These are phyloP conservation scores for Paradendryphiella salina DNA, from an alignment of 2,329 filamentous ascomycete species.

Conservation along the genomic window DNA sequence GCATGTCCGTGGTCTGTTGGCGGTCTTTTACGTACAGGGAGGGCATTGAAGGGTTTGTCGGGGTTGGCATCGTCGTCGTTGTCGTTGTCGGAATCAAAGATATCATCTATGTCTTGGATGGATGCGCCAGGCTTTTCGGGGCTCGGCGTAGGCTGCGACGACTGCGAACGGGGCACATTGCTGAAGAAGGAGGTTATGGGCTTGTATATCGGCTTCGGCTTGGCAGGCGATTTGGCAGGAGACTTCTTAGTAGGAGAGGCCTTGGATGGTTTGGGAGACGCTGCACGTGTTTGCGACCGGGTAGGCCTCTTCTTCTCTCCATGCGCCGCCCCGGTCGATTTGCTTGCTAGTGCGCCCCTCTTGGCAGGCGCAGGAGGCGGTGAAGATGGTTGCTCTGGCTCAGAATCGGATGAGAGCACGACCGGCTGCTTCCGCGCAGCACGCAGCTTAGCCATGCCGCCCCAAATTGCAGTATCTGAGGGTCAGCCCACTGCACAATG, in stretches of 20 bases:
- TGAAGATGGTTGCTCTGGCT: constrained; percentile 31
- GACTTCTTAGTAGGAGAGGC: constrained; percentile 29
- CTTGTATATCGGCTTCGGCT: constrained; percentile 46
- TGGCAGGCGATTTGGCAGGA: constrained; percentile 39
- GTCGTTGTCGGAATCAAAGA: constrained; percentile 45
- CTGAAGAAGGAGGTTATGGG: constrained; percentile 57
- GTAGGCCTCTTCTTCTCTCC: constrained; percentile 22
- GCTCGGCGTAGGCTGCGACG: constrained; percentile 46
- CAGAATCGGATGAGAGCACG: constrained; percentile 44
- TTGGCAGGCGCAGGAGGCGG: constrained; percentile 39
- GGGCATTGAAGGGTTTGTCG: constrained; percentile 22
- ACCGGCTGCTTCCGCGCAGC: constrained; percentile 44
- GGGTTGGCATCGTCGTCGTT: constrained; percentile 39
- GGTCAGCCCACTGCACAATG: constrained; percentile 21
- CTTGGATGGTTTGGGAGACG: constrained; percentile 27
- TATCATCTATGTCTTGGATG: constrained; percentile 42
- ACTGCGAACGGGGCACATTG: constrained; percentile 48
- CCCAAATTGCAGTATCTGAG: constrained; percentile 27
- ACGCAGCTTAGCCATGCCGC: constrained; percentile 48
- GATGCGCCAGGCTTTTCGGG: constrained; percentile 43
- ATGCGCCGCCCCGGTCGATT: constrained; percentile 20
- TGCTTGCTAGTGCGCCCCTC: constrained; percentile 34
- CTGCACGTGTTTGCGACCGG: constrained; percentile 26
- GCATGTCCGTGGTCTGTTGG: constrained; percentile 20
- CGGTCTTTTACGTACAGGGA: constrained; percentile 39